A percentile compares a stretch with the other conserved stretches of the same genome.
phyloP scores from a whole-genome alignment of 192 early-diverging fungal species.

The Backusella circina region DNA sequence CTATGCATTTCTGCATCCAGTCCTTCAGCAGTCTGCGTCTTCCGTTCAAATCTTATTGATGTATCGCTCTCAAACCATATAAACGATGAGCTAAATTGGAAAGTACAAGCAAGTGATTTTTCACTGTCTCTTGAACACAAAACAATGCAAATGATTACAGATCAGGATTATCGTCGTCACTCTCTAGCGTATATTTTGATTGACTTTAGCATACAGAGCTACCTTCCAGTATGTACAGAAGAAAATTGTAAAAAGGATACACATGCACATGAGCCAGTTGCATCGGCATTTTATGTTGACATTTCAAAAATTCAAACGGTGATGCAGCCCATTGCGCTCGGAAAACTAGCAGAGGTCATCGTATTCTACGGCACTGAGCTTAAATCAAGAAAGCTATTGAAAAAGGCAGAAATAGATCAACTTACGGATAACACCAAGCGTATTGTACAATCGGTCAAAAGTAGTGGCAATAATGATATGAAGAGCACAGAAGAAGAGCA shows the following conservation, averaged over 20 bases:
- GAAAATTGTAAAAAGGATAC: background rate
- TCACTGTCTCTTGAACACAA: slow-evolving; percentile 55
- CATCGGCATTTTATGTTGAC: slow-evolving; percentile 43
- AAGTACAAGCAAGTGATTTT: slow-evolving; percentile 50
- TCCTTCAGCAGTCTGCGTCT: slow-evolving; percentile 55
- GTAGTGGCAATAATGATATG: slow-evolving; percentile 26
- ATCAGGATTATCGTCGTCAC: slow-evolving; percentile 35
- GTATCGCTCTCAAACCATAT: slow-evolving; percentile 55
- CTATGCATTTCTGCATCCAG: slow-evolving; percentile 55
- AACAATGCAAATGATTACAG: slow-evolving; percentile 14
- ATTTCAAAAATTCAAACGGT: slow-evolving; percentile 64
- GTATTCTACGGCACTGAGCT: slow-evolving; percentile 67
- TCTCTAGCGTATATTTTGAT: slow-evolving; percentile 63
- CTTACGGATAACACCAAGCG: slow-evolving; percentile 63
- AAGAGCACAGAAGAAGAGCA: slow-evolving; percentile 42
- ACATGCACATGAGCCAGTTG: background rate
- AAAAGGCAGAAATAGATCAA: slow-evolving; percentile 53
- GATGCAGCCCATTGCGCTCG: slow-evolving; percentile 69
- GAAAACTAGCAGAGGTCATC: slow-evolving; percentile 57
- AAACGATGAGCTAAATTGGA: slow-evolving; percentile 36
- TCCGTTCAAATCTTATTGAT: slow-evolving; percentile 58
- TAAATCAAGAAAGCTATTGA: slow-evolving; percentile 50
- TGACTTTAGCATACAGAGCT: slow-evolving; percentile 58
- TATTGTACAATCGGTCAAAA: slow-evolving; percentile 50
- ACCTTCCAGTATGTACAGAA: slow-evolving; percentile 11